These are phyloP conservation scores for Aspergillus hancockii DNA, from an alignment of 495 filamentous ascomycete species.

Conservation along the genomic window DNA sequence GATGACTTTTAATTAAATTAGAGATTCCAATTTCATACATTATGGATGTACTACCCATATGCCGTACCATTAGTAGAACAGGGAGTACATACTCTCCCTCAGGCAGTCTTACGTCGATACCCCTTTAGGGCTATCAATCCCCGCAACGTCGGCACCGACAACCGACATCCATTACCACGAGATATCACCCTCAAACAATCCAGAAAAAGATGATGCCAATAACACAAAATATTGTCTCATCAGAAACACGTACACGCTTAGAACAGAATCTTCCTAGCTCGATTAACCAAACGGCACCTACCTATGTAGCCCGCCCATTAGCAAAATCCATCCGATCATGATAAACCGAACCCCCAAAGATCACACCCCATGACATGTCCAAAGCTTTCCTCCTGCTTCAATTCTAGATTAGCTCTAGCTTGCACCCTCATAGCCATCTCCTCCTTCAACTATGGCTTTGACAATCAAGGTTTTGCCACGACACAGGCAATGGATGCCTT, in stretches of 20 bases:
- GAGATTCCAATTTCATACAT: too few relatives aligned
- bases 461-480: conserved; percentile 28
- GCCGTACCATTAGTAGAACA: too few relatives aligned
- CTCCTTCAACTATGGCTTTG: conserved; percentile 33
- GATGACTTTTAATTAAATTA: too few relatives aligned
- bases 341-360: background rate
- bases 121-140: background rate
- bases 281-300: background rate
- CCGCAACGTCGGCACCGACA: background rate
- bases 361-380: background rate
- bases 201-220: background rate
- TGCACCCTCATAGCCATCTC: conserved; percentile 29
- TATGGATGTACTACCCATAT: too few relatives aligned
- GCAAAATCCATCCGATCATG: background rate
- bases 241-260: background rate
- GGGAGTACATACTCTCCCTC: too few relatives aligned
- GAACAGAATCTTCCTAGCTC: background rate
- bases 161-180: background rate
- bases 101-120: background rate
- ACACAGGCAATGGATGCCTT: conserved; percentile 32
- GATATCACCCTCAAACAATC: background rate
- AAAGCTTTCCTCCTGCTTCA: background rate
- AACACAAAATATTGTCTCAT: background rate
- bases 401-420: background rate
- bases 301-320: background rate